Percentiles rank a stretch among this genome's conserved stretches.
These are phyloP conservation scores for Kwoniella sp. DNA, from an alignment of 768 basidiomycete genomes.

Conservation along the genomic window DNA sequence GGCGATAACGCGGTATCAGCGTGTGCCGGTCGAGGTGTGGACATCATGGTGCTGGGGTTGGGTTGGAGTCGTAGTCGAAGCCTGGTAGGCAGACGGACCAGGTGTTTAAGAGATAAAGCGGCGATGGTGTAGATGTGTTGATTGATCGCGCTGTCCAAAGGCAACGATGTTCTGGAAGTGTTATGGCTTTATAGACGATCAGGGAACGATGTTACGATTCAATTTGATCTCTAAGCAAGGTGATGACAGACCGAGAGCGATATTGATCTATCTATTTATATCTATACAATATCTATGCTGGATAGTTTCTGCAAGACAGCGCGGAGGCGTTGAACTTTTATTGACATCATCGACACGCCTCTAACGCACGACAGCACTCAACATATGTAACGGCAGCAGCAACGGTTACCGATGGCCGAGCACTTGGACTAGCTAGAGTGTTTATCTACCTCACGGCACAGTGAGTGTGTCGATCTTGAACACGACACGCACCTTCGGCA, in stretches of 20 bases:
- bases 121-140: not conserved
- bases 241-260: too few species aligned
- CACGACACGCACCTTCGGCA: not conserved
- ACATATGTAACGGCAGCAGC: not conserved
- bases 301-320: too few species aligned
- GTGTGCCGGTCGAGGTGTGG: slow-evolving; percentile 19
- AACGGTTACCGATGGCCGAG: not conserved
- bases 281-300: too few species aligned
- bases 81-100: slow-evolving; percentile 1
- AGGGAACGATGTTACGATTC: too few species aligned
- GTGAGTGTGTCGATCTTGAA: not conserved
- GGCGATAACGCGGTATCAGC: slow-evolving; percentile 2
- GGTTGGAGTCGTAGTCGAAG: not conserved
- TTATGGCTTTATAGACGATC: too few species aligned
- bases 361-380: too few species aligned
- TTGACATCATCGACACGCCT: slow-evolving; percentile 1
- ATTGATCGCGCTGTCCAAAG: not conserved
- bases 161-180: not conserved
- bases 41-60: slow-evolving; percentile 11
- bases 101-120: slow-evolving; percentile 1
- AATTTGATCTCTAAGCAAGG: too few species aligned
- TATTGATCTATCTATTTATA: too few species aligned
- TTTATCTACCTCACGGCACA: not conserved
- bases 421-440: not conserved
- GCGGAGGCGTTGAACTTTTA: too few species aligned